Evolutionary conservation across 2,329 filamentous ascomycete species (phyloP).

Genomic region (Clonostachys byssicola): DNA sequence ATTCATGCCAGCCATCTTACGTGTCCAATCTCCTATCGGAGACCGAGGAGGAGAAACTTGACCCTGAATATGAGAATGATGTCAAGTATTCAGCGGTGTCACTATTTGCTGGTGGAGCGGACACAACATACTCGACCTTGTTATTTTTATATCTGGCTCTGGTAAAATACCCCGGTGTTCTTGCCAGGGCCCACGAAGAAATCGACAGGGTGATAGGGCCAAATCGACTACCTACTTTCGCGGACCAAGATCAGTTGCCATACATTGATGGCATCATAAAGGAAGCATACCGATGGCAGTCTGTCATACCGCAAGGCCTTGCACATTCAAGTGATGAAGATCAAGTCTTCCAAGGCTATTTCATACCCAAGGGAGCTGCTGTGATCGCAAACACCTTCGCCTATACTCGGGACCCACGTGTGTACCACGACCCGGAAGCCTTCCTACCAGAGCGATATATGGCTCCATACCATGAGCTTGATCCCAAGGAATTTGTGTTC

Average conservation of each 20-base stretch:
- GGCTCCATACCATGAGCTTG: constrained; percentile 4
- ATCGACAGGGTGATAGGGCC: constrained; percentile 17
- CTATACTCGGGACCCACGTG: constrained; percentile 4
- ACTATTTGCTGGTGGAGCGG: constrained; percentile 11
- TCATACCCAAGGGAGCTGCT: constrained; percentile 17
- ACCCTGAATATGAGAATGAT: constrained; percentile 3
- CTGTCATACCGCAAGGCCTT: constrained; percentile 24
- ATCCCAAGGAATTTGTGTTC: constrained; percentile 7
- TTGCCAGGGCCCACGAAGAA: constrained; percentile 13
- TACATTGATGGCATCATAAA: constrained; percentile 19
- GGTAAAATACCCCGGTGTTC: constrained; percentile 12
- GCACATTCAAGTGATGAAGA: constrained; percentile 27
- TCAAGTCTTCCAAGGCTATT: constrained; percentile 9
- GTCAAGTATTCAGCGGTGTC: constrained; percentile 7
- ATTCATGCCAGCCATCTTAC: background rate
- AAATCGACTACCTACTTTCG: constrained; percentile 12
- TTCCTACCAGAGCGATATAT: constrained; percentile 4
- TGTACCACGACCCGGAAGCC: background rate
- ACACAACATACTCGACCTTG: constrained; percentile 11
- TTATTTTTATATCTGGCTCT: constrained; percentile 14
- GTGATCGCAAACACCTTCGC: constrained; percentile 17
- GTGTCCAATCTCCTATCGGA: constrained; percentile 6
- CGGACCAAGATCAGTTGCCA: constrained; percentile 14
- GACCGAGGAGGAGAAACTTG: background rate
- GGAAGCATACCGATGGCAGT: constrained; percentile 14